Base-by-base conservation (phyloP, 1,284 basidiomycete genomes). In the Ustilago tritici region DNA sequence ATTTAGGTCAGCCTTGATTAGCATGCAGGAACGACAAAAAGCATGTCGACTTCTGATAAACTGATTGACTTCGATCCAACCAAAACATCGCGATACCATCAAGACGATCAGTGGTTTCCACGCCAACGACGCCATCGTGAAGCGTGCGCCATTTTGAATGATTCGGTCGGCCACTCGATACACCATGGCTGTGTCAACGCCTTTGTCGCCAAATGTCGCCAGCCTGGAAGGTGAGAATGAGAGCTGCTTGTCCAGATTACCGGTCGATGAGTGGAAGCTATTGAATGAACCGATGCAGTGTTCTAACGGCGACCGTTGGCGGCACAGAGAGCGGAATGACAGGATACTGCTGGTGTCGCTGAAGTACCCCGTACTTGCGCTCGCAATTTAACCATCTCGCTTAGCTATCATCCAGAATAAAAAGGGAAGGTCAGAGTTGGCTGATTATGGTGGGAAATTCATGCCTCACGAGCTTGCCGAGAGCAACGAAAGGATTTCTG, bases 301-400 rank as follows among this genome's bases (percentile, higher is more conserved):
- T 32, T 55, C 53, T 7, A 38, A 38, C 8, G 19, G 53, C 3
- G n/a, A 36, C 19, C 53, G 53, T 19, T 19, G 35, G 40, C 53
- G 53, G 53, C n/a, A 55, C 8, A 17, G 11, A 32, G 19, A 36
- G 34, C 4, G 53, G 53, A 36, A 55, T 55, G 49, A 1, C 28
- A 28, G 9, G 28, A 31, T 28, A 28, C 43, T 14, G 14, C 49
- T 31, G 11, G 4, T 14, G 49, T 14, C 5, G 46, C 35, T 38
- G 35, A 23, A 38, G 53, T 38, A 55, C 53, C 53, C 53, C 53
- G 53, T 35, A 55, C 53, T 55, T 38, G 49, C 49, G 2, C 15
- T 34, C 12, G 34, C 50, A 15, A 35, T 55, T 35, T 38, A 11
- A 32, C 10, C 35, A 19, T 19, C 53, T 55, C 53, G 53, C 53